These are phyloP conservation scores for Aspergillus sclerotiicarbonarius DNA, from an alignment of 495 filamentous ascomycete genomes.

Conservation along the genomic window DNA sequence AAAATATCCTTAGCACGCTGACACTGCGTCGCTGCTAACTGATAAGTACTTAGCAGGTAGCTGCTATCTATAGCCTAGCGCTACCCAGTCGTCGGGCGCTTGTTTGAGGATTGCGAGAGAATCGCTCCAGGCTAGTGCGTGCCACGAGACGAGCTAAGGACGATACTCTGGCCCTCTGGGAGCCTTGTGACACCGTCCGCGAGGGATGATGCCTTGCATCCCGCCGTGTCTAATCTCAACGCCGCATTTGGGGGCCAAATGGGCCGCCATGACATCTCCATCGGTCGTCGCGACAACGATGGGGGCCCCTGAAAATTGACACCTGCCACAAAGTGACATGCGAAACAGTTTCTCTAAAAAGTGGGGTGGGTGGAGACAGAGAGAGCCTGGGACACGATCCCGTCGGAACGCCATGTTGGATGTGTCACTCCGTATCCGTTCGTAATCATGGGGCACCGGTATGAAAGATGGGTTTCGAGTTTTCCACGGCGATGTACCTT, in stretches of 20 bases:
- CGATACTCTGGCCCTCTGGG: too few species aligned
- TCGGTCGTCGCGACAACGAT: background rate
- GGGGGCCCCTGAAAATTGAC: background rate
- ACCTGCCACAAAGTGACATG: slow-evolving; percentile 3
- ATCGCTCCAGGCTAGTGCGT: background rate
- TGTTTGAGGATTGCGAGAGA: background rate
- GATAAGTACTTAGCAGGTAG: background rate
- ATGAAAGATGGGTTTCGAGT: background rate
- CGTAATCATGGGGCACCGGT: background rate
- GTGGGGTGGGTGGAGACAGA: background rate
- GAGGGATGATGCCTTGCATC: background rate
- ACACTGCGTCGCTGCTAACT: too few species aligned
- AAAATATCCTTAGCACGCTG: background rate
- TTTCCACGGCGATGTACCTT: background rate
- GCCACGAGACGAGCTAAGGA: background rate
- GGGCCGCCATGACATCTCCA: background rate
- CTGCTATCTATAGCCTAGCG: background rate
- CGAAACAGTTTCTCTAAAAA: slow-evolving; percentile 3
- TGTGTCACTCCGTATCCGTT: background rate
- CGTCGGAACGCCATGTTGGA: background rate
- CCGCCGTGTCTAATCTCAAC: background rate
- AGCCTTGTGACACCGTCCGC: too few species aligned
- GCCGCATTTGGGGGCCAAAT: background rate
- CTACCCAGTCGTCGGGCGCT: background rate
- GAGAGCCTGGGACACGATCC: background rate